phyloP scores from a whole-genome alignment of 768 basidiomycete species.

The Lactarius evosmus region DNA sequence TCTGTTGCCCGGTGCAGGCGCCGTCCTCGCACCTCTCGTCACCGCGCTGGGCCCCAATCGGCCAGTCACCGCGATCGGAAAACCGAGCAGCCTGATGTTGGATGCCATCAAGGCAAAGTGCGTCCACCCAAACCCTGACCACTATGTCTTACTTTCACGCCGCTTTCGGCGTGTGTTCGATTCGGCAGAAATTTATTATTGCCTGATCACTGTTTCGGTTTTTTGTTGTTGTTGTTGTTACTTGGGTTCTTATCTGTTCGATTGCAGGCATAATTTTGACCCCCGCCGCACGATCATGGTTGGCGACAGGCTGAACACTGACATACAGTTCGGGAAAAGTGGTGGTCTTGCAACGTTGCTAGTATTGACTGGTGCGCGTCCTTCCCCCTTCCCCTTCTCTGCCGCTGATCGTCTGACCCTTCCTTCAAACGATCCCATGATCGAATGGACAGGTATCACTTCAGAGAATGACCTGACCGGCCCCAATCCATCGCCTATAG shows the following conservation, averaged over 20 bases:
- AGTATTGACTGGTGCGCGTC: conserved; percentile 76
- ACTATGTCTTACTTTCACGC: not conserved
- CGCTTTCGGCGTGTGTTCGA: conserved; percentile 3
- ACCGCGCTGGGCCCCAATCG: conserved; percentile 54
- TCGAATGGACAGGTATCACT: conserved; percentile 62
- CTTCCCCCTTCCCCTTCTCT: conserved; percentile 1
- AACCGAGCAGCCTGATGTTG: conserved; percentile 88
- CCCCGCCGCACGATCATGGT: conserved; percentile 89
- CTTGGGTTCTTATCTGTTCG: conserved; percentile 1
- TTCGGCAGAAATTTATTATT: conserved; percentile 3
- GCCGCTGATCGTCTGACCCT: conserved; percentile 5
- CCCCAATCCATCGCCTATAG: conserved; percentile 61
- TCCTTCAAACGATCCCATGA: conserved; percentile 3
- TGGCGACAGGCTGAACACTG: conserved; percentile 92
- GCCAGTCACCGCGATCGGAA: conserved; percentile 79
- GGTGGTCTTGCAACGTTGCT: conserved; percentile 86
- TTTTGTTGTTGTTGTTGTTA: too few relatives aligned
- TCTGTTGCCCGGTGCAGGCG: conserved; percentile 81
- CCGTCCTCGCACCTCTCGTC: conserved; percentile 78
- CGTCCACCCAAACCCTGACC: conserved; percentile 23
- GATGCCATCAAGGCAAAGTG: conserved; percentile 86
- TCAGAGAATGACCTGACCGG: conserved; percentile 69
- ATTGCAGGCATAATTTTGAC: conserved; percentile 75
- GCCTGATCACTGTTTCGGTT: not conserved
- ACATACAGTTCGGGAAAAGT: conserved; percentile 88